Base-by-base conservation (phyloP, 208 protist species). In the Novymonas esmeraldas region DNA sequence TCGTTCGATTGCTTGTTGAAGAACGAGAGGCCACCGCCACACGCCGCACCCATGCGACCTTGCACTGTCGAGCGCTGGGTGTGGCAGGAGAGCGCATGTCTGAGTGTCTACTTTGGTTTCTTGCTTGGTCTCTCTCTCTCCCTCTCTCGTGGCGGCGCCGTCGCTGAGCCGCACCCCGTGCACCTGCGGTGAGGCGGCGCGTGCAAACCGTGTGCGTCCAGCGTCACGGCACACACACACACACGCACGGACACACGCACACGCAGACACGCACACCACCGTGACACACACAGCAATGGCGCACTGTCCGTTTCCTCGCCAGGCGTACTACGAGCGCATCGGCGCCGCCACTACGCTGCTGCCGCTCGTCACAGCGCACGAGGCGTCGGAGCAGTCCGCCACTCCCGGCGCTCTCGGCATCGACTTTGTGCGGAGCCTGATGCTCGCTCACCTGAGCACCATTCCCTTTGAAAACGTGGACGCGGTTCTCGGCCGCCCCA, bases 251-350 rank as follows among this genome's bases (percentile, higher is more conserved):
- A 48, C 42, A 6, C 42, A 48, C 42, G 14, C n/a, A 48, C n/a
- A 6, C 42, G n/a, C 42, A 6, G 42, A 41, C 7, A 11, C 36
- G 36, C 36, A 11, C 11, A 5, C 5, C 7, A 41, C 5, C 7
- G 11, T 14, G 11, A 14, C 36, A 11, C 36, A 41, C 36, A 11
- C 13, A 7, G 18, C 9, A 33, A 56, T 66, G 61, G 6, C 49
- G 34, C 34, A 22, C 22, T 49, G 51, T 14, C 26, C 49, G n/a
- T 78, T 78, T 24, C 72, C 72, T 5, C 58, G 52, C 9, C 50
- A 56, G 34, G 72, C 64, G n/a, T 78, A 73, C 41, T 63, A 61
- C 56, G 55, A 39, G 31, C 72, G 72, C 29, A 78, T 78, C 51
- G 64, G 72, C 24, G 64, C 64, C 11, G 26, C 34, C 29, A 13